Conservation (phyloP, 2,329 filamentous ascomycete species). For the Paracamarosporium sp. region DNA sequence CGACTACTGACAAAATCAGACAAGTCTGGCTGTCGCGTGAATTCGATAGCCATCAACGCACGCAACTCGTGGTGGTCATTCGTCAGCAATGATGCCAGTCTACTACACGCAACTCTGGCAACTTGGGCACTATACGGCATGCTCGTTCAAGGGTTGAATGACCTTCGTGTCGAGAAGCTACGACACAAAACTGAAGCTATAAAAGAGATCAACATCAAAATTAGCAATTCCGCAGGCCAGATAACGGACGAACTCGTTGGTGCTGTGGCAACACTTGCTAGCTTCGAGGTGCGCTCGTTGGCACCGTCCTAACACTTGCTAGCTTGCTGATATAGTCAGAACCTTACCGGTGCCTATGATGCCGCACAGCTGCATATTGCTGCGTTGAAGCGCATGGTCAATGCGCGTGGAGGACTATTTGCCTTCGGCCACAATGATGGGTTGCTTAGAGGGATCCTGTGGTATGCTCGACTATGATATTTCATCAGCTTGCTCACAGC, state of each 20-base stretch:
- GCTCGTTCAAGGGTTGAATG: conserved; percentile 17
- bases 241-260: conserved; percentile 33
- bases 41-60: conserved; percentile 29
- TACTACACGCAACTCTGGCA: conserved; percentile 35
- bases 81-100: conserved; percentile 26
- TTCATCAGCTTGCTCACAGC: too few species aligned
- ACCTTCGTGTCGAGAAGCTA: conserved; percentile 22
- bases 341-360: conserved; percentile 32
- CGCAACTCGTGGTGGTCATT: conserved; percentile 30
- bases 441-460: conserved; percentile 29
- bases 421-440: conserved; percentile 33
- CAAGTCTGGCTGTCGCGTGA: conserved; percentile 19
- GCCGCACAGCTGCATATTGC: conserved; percentile 26
- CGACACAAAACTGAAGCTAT: conserved; percentile 35
- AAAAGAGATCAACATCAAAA: conserved; percentile 28
- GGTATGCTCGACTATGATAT: conserved; percentile 24
- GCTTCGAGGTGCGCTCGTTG: conserved; percentile 27
- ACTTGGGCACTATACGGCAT: conserved; percentile 36
- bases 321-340: conserved; percentile 17
- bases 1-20: conserved; percentile 17
- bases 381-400: conserved; percentile 30
- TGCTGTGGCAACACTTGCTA: conserved; percentile 30
- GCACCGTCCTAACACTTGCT: too few species aligned
- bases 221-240: conserved; percentile 13
- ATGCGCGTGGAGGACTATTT: conserved; percentile 26